Evolutionary conservation across 2,329 filamentous ascomycete species (phyloP).

Genomic region (Cercospora citrullina): DNA sequence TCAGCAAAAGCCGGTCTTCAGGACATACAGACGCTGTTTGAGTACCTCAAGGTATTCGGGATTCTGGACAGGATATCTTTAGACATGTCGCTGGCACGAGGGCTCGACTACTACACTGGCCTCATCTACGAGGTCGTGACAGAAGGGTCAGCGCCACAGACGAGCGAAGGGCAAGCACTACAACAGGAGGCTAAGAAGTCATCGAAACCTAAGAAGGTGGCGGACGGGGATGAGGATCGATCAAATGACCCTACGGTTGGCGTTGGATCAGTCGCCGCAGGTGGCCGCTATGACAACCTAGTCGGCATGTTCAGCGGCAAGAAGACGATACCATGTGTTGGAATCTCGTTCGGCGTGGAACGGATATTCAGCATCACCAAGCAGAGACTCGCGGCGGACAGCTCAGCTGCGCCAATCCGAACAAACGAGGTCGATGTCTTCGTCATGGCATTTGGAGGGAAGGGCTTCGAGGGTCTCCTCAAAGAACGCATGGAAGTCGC

Average conservation of each 20-base stretch:
- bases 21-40: conserved; percentile 78
- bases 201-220: conserved; percentile 46
- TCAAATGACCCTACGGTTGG: conserved; percentile 78
- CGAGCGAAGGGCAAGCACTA: conserved; percentile 46
- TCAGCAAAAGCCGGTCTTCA: conserved; percentile 76
- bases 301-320: conserved; percentile 86
- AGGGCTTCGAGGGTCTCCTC: conserved; percentile 76
- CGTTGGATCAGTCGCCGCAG: conserved; percentile 84
- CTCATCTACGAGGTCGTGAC: conserved; percentile 89
- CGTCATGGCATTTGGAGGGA: conserved; percentile 92
- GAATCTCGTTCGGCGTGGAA: conserved; percentile 92
- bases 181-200: conserved; percentile 54
- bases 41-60: conserved; percentile 76
- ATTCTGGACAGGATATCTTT: conserved; percentile 76
- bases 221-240: conserved; percentile 61
- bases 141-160: conserved; percentile 67
- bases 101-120: conserved; percentile 90
- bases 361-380: conserved; percentile 93
- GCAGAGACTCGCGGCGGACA: conserved; percentile 66
- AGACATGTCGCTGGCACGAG: conserved; percentile 84
- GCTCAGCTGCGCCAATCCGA: conserved; percentile 56
- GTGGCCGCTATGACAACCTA: conserved; percentile 87
- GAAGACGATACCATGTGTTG: conserved; percentile 81
- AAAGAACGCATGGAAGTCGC: conserved; percentile 82
- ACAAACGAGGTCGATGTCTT: conserved; percentile 82